Evolutionary conservation across 2,329 filamentous ascomycete genomes (phyloP), one percentile per base, ranked within the genome.

Genomic region (Xylariaceae sp.): DNA sequence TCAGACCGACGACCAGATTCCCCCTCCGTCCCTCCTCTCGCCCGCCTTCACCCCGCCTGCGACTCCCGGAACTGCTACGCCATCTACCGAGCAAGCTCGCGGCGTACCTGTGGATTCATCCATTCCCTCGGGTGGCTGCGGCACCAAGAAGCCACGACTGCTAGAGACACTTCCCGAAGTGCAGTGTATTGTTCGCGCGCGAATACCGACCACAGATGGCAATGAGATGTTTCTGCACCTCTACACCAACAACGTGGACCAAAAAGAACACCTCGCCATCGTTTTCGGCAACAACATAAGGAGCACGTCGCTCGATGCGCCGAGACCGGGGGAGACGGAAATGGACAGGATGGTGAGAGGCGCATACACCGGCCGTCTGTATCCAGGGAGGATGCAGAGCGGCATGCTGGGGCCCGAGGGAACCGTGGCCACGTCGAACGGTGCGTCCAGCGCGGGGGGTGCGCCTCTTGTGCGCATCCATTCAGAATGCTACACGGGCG

Each of bases 191-290:
- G 92, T 97, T 34, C 84, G 92, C 50, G 92, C 92, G 13, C 83
- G 92, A 38, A 98, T 98, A 53, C 92, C 92, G 1, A 97, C 90
- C 1, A 90, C 88, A 2, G 80, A 76, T 0, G 90, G 90, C 3
- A 85, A 88, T 9, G 89, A 98, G 63, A 97, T 98, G 88, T 98
- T 94, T 64, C 66, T 98, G 36, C 90, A 98, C 59, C 71, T 97
- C 1, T 98, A 98, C 66, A 82, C 82, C 47, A 98, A 98, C 64
- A 85, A 85, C 53, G 79, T 87, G 5, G 92, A 98, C 62, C 86
- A 83, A 50, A 98, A 98, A 64, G 92, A 98, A 59, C 92, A 98
- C 60, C 68, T 98, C 36, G 92, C 92, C 13, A 97, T 98, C 57
- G 92, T 98, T 0, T 98, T 98, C 62, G 92, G 92, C 2, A 81